Conservation (phyloP, 352 stramenopile species). For the Pythium sukuiense region DNA sequence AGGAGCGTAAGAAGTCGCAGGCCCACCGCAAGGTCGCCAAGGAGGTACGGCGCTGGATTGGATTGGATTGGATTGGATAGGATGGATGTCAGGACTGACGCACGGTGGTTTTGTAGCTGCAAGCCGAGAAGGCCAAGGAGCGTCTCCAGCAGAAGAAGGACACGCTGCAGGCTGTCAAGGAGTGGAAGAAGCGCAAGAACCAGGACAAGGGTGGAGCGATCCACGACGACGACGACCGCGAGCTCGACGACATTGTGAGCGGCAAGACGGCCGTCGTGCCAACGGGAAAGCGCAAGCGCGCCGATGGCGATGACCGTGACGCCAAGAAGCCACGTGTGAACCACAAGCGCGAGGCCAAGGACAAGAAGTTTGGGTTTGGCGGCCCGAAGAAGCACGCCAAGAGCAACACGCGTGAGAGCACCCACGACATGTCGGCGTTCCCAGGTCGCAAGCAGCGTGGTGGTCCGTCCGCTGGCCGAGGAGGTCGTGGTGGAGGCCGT, state of each 20-base stretch:
- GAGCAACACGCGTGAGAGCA: conserved; percentile 80
- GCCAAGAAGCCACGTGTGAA: conserved; percentile 77
- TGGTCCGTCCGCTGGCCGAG: neutral
- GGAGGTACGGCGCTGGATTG: conserved; percentile 58
- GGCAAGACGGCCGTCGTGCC: conserved; percentile 48
- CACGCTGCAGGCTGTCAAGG: conserved; percentile 83
- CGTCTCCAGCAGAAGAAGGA: conserved; percentile 87
- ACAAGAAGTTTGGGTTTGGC: conserved; percentile 87
- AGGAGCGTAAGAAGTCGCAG: conserved; percentile 97
- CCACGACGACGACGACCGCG: conserved; percentile 63
- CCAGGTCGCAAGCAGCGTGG: conserved; percentile 36
- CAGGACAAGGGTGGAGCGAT: conserved; percentile 59
- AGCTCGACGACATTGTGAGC: conserved; percentile 65
- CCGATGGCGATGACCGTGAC: conserved; percentile 21
- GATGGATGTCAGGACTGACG: neutral
- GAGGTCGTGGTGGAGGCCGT: neutral
- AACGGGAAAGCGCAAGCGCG: conserved; percentile 51
- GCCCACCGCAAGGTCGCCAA: conserved; percentile 97
- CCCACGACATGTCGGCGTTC: conserved; percentile 77
- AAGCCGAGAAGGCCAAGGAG: conserved; percentile 84
- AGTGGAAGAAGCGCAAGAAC: conserved; percentile 88
- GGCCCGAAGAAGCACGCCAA: conserved; percentile 76
- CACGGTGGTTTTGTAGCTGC: conserved; percentile 25
- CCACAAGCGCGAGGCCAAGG: conserved; percentile 59
- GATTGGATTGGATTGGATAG: no score